Evolutionary conservation across 345 rosid genomes (phyloP), one percentile per base, ranked within the genome.

Genomic region (Jatropha curcas): DNA sequence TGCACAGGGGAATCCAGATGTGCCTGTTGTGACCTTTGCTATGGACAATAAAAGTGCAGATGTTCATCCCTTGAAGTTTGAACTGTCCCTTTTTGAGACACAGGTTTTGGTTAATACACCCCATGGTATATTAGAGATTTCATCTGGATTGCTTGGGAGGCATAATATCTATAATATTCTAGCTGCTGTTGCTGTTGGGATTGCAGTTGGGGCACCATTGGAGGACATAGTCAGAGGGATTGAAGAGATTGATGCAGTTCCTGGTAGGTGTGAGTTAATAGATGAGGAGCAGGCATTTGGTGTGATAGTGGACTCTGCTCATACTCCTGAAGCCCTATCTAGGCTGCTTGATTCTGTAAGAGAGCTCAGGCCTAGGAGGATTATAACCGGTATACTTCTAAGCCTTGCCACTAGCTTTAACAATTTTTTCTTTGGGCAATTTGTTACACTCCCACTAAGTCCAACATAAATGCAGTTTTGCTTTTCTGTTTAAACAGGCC

Each of bases 241-340:
- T 70, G 97, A 94, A 79, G 98, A 94, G 86, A 86, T 94, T 20
- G 97, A 90, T 82, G 91, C 93, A 30, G 97, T 94, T 71, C 98
- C 97, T 1, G 98, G 98, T 33, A 89, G 97, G 81, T 94, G 94
- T 70, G 97, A 94, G 72, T 76, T 94, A 80, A 94, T 94, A 69
- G 98, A 92, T 5, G 97, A 92, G 75, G 97, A 92, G 76, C 95
- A 92, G 82, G 97, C 97, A 70, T 94, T 85, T 80, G 97, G 97
- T 41, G 98, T 90, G 77, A 89, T 90, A 65, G 97, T 94, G 68
- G 98, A 92, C 75, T 85, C 88, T 77, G 95, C 95, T 71, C 83
- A 85, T 20, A 89, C 97, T 48, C 97, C 97, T 60, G 91, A 84
- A 82, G 95, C 88, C 55, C 83, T 92, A 60, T 94, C 98, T 62